Evolutionary conservation across 345 rosid genomes (phyloP), one percentile per base, ranked within the genome.

Genomic region (Raphanus sativus): DNA sequence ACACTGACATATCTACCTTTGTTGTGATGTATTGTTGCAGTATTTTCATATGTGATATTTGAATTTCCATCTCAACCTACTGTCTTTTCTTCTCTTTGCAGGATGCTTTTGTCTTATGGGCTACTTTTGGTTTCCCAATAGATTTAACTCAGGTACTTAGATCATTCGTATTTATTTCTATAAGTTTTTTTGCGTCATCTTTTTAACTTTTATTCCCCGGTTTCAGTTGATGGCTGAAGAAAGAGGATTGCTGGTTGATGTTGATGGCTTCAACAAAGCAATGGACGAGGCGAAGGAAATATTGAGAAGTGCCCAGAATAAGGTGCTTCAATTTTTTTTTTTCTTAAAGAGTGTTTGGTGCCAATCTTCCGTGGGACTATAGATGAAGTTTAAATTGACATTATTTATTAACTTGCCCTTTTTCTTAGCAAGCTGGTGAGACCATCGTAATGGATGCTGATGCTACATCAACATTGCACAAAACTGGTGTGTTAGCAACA

Each of bases 71-170:
- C 64, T 74, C 13, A 69, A 11, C 71, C 4, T 36, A 50, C 15
- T 12, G 68, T 21, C 21, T 21, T 21, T 21, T 29, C 64, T 74
- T 32, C 50, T 63, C 62, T 67, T 78, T 88, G 84, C 89, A 92
- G 98, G 97, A 91, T 82, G 98, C 98, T 71, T 92, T 95, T 85
- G 69, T 92, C 83, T 81, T 95, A 80, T 95, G 98, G 99, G 98
- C 91, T 71, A 95, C 96, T 36, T 95, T 83, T 87, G 99, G 99
- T 75, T 95, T 95, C 83, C 96, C 98, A 16, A 62, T 95, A 83
- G 98, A 95, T 86, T 83, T 95, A 77, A 95, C 98, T 75, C 96
- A 92, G 95, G 98, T 94, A 86, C 28, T 24, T 75, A n/a, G 54
- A 25, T 45, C 36, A 3, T 56, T n/a, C 3, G 3, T 69, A 26